Base-by-base conservation (phyloP, 169 alveolate species). In the Theileria equi region DNA sequence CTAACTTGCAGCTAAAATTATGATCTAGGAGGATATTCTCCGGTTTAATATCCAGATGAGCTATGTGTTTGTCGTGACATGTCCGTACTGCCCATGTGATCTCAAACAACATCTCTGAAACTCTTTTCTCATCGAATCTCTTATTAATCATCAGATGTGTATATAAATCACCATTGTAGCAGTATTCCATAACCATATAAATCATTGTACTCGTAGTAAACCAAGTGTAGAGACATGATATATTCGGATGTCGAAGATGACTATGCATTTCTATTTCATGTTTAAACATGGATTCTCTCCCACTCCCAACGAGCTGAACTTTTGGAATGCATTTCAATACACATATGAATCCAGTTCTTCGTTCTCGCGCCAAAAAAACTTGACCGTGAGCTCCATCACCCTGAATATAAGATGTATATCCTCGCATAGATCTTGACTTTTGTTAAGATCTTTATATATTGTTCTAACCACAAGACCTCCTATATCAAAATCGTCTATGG, bases 341-440 rank as follows among this genome's bases (percentile, higher is more conserved):
- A 57, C 95, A 92, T 48, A 92, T 90, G 78, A 89, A 92, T 29
- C 92, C 91, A 5, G 94, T 88, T 43, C 93, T 64, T 48, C 93
- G 74, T 34, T 85, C 95, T 63, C 94, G 80, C 0, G 94, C 96
- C 34, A 92, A 69, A 50, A 90, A 92, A 1, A 92, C 95, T n/a
- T 82, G 78, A 1, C 96, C 96, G 53, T 90, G 94, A 32, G 95
- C 95, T 1, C 96, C 96, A 44, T 90, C 94, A 0, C 96, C 95
- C 88, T 89, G 36, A 48, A 47, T 5, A 79, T 10, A 19, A 59
- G 28, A 4, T 36, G 43, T 50, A 4, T 3, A 43, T 7, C n/a
- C 31, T 25, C 36, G 35, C 17, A 34, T n/a, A 41, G 38, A 25
- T 29, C 10, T 2, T 25, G 52, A 31, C 7, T 8, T 28, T 31